These are phyloP conservation scores for Rhododendron griersonianum DNA, from an alignment of 148 eudicot species.

Conservation along the genomic window DNA sequence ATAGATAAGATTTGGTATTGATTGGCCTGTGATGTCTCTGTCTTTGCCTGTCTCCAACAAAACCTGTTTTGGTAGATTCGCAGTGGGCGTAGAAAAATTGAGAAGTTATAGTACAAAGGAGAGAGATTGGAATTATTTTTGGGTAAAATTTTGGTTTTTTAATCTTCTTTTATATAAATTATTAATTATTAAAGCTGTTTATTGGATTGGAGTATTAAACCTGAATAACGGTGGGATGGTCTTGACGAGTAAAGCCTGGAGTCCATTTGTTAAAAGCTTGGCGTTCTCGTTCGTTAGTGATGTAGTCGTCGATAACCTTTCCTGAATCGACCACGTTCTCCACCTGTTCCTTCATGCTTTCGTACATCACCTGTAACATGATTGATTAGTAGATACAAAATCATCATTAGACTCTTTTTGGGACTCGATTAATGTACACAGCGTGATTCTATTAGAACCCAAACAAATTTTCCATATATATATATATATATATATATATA, in stretches of 20 bases:
- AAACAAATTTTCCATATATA: too few relatives aligned
- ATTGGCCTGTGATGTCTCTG: slow-evolving; percentile 30
- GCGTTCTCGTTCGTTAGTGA: slow-evolving; percentile 27
- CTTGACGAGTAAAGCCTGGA: slow-evolving; percentile 37
- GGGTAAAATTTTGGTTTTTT: background rate
- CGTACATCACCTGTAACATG: slow-evolving; percentile 20
- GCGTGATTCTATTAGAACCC: too few relatives aligned
- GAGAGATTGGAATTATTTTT: background rate
- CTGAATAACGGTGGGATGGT: slow-evolving; percentile 71
- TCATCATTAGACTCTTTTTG: too few relatives aligned
- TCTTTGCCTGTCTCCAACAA: slow-evolving; percentile 35
- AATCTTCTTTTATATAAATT: background rate
- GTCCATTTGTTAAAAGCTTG: slow-evolving; percentile 50
- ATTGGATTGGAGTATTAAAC: slow-evolving; percentile 8
- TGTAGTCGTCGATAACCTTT: slow-evolving; percentile 30
- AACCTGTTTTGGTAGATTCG: slow-evolving; percentile 24
- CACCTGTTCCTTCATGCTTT: slow-evolving; percentile 50
- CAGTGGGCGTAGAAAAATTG: background rate
- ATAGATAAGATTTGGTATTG: slow-evolving; percentile 71
- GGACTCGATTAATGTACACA: too few relatives aligned
- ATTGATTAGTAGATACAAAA: too few relatives aligned
- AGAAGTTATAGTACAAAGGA: background rate
- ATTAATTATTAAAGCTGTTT: background rate
- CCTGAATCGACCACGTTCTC: slow-evolving; percentile 54
- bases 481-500: too few relatives aligned